These are phyloP conservation scores for Pouteria campechiana DNA, from an alignment of 179 eudicot species.

Conservation along the genomic window DNA sequence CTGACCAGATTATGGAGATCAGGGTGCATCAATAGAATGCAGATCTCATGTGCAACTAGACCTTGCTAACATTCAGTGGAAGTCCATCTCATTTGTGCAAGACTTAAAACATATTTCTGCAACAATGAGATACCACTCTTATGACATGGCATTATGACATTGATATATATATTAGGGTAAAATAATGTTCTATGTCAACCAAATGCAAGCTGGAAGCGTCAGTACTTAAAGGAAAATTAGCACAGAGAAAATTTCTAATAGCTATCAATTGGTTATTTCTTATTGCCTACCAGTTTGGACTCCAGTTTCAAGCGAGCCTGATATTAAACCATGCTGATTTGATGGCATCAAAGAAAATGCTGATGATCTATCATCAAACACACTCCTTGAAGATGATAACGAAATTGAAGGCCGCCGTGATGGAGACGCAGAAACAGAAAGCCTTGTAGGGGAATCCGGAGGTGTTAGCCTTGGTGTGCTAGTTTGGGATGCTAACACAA, in stretches of 20 bases:
- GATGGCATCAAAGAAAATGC: constrained; percentile 31
- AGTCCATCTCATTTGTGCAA: too few species aligned
- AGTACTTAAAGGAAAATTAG: too few species aligned
- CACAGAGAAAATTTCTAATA: background rate
- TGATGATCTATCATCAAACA: constrained; percentile 32
- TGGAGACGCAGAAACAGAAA: constrained; percentile 72
- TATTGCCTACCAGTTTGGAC: constrained; percentile 41
- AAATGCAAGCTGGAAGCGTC: too few species aligned
- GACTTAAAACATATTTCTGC: background rate
- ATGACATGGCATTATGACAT: too few species aligned
- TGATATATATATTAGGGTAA: too few species aligned
- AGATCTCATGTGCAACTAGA: too few species aligned
- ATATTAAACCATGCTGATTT: constrained; percentile 46
- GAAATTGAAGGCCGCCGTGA: constrained; percentile 76
- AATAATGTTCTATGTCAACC: too few species aligned
- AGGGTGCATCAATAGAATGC: too few species aligned
- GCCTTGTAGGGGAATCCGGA: constrained; percentile 71
- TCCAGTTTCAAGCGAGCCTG: constrained; percentile 46
- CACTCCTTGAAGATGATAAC: constrained; percentile 53
- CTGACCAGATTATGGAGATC: too few species aligned
- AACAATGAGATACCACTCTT: too few species aligned
- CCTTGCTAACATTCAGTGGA: too few species aligned
- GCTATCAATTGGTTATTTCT: background rate
- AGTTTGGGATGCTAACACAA: constrained; percentile 68
- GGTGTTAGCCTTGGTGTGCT: constrained; percentile 90